Evolutionary conservation across 768 basidiomycete species (phyloP).

Genomic region (Tricholoma sp.): DNA sequence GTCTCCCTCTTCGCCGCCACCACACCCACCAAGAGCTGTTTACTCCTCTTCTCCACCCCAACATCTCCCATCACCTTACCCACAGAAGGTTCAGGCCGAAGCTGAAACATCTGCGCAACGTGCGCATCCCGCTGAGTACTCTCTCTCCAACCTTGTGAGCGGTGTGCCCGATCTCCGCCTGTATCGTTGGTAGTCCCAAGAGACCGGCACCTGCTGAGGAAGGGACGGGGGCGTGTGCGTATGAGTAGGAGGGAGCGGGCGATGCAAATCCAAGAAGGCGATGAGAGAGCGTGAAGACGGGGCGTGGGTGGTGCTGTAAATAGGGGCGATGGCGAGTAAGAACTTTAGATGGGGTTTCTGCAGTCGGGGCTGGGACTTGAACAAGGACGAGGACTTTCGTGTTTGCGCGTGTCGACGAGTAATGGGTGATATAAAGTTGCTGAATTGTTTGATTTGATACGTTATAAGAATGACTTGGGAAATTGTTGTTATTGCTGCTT

Average conservation of each 20-base stretch:
- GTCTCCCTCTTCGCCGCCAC: slow-evolving; percentile 1
- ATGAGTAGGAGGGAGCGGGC: slow-evolving; percentile 8
- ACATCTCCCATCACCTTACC: background rate
- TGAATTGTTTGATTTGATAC: background rate
- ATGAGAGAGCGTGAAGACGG: slow-evolving; percentile 55
- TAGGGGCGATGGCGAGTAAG: background rate
- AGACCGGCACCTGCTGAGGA: background rate
- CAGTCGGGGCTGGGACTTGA: background rate
- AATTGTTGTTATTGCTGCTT: background rate
- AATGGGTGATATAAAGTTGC: background rate
- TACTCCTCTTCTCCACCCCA: background rate
- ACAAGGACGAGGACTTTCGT: background rate
- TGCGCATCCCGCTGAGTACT: slow-evolving; percentile 48
- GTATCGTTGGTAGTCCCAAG: slow-evolving; percentile 22
- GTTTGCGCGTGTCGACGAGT: background rate
- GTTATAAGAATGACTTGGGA: background rate
- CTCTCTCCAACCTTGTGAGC: slow-evolving; percentile 58
- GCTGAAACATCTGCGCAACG: background rate
- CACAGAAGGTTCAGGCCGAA: slow-evolving; percentile 17
- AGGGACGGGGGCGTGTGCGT: background rate
- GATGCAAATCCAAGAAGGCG: slow-evolving; percentile 60
- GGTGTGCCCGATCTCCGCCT: slow-evolving; percentile 47
- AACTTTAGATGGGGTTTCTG: background rate
- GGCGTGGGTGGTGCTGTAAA: slow-evolving; percentile 24
- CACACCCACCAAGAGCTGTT: background rate